These are phyloP conservation scores for Agaricus bisporus DNA, from an alignment of 768 basidiomycete species.

Conservation along the genomic window DNA sequence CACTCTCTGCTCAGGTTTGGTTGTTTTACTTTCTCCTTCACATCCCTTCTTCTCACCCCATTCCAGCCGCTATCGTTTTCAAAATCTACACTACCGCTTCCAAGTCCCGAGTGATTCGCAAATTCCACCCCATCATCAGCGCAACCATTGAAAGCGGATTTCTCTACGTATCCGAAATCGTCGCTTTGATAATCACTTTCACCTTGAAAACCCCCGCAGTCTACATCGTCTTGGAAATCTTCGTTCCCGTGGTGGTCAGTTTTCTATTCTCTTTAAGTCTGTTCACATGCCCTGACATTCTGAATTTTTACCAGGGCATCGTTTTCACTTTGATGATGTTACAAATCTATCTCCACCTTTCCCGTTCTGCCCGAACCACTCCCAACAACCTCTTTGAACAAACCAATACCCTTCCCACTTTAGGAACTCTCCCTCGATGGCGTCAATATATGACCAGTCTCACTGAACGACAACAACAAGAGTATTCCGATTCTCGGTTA, in stretches of 20 bases:
- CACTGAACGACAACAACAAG: neutral
- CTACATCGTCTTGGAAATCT: neutral
- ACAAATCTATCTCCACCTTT: conserved; percentile 5
- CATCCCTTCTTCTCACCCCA: neutral
- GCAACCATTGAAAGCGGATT: neutral
- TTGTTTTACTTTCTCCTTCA: neutral
- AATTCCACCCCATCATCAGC: neutral
- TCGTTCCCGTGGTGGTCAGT: conserved; percentile 6
- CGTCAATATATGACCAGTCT: neutral
- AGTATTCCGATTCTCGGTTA: neutral
- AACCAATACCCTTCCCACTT: conserved; percentile 1
- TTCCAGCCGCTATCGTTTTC: neutral
- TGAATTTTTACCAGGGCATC: neutral
- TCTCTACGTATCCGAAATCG: neutral
- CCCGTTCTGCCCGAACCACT: neutral
- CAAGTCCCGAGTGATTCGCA: neutral
- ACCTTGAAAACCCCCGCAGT: neutral
- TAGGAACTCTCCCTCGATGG: conserved; percentile 9
- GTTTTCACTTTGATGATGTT: conserved; percentile 7
- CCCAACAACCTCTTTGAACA: neutral
- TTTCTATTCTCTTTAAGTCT: neutral
- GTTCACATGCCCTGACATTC: neutral
- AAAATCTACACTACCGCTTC: neutral
- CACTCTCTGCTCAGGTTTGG: conserved; percentile 1
- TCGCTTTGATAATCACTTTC: neutral